Conservation (phyloP, 1,284 basidiomycete genomes). For the Cystobasidium slooffiae region DNA sequence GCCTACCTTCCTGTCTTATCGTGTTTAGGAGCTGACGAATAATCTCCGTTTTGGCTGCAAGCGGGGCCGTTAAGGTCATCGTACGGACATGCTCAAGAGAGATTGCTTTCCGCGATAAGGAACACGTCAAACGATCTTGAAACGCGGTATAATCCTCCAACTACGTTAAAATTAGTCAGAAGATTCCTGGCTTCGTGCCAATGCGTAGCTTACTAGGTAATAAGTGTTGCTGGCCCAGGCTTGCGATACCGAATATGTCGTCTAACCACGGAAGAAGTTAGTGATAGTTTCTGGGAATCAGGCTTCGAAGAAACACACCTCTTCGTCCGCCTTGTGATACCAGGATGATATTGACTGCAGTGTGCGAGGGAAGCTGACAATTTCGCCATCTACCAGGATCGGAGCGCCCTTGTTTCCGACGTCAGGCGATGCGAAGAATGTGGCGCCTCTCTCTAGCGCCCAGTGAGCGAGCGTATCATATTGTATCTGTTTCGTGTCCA, state of each 20-base stretch:
- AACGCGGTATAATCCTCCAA: slow-evolving; percentile 79
- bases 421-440: slow-evolving; percentile 65
- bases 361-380: slow-evolving; percentile 34
- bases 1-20: not conserved
- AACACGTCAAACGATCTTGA: slow-evolving; percentile 75
- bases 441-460: slow-evolving; percentile 73
- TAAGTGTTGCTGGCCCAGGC: slow-evolving; percentile 19
- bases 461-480: slow-evolving; percentile 82
- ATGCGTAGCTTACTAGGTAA: not conserved
- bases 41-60: not conserved
- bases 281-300: slow-evolving; percentile 52
- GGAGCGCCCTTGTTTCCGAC: not conserved
- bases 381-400: not conserved
- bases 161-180: slow-evolving; percentile 56
- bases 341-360: slow-evolving; percentile 59
- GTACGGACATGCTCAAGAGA: not conserved
- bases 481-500: slow-evolving; percentile 80
- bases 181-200: not conserved
- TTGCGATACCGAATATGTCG: slow-evolving; percentile 2
- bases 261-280: slow-evolving; percentile 64
- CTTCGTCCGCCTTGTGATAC: slow-evolving; percentile 23
- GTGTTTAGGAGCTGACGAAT: not conserved
- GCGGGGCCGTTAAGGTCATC: not conserved
- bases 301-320: not conserved
- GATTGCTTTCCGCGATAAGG: slow-evolving; percentile 66